Base-by-base conservation (phyloP, 1,284 basidiomycete genomes). In the Xerocomus alliaceus region DNA sequence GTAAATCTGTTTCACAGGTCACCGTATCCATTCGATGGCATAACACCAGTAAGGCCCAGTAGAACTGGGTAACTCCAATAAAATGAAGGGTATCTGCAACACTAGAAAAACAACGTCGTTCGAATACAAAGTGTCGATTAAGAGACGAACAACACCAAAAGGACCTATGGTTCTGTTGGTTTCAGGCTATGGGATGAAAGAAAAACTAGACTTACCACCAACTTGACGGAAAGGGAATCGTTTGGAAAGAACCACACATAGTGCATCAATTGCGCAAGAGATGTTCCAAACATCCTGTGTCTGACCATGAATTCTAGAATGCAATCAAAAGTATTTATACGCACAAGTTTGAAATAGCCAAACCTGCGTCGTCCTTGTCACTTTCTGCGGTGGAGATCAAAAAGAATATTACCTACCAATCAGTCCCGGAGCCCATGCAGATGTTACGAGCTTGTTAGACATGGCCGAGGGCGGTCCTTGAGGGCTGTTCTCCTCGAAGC, bases 231-330 rank as follows among this genome's bases (percentile, higher is more conserved):
- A 15, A 6, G 12, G 6, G 20, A 41, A 15, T 66, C 65, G 1
- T 58, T 45, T 5, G 60, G 41, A 49, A 67, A 66, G 37, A 20
- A 54, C 34, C 52, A 47, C 6, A 22, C 29, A 20, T 67, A 66
- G 42, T 66, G 13, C 10, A 35, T 11, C 20, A 31, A 37, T 32
- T 66, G 65, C 1, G 34, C 65, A 2, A 66, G 48, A 17, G 65
- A 64, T 4, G 9, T 7, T 3, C 61, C 65, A 9, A 59, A 66
- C 57, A 66, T 20, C 15, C 65, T 66, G n/a, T n/a, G 17, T 32
- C 17, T 18, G 26, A 22, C 5, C 31, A 7, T 67, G 18, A 42
- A 10, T 13, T 26, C 10, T 18, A 26, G 15, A 11, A 56, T 61
- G 2, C 56, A n/a, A n/a, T n/a, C n/a, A n/a, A n/a, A n/a, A n/a